Conservation (phyloP, 495 filamentous ascomycete species). For the Trichodelitschia bisporula region DNA sequence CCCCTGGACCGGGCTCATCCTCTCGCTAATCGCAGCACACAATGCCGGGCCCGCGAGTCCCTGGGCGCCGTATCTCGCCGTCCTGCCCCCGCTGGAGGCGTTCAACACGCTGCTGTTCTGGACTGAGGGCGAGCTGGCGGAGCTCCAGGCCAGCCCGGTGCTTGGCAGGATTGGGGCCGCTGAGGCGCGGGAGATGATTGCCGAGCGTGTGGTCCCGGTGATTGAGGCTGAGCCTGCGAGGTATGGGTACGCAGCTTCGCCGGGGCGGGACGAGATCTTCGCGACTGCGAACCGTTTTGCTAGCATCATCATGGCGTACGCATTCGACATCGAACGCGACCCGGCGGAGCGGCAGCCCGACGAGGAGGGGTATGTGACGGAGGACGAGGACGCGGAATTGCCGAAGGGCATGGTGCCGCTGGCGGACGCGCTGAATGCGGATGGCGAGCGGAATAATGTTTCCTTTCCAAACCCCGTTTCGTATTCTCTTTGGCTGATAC, state of each 20-base stretch:
- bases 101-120: constrained; percentile 91
- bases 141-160: constrained; percentile 58
- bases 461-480: constrained; percentile 6
- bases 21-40: constrained; percentile 62
- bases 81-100: constrained; percentile 37
- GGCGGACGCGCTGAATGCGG: constrained; percentile 81
- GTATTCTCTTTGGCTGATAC: not conserved
- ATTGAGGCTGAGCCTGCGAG: constrained; percentile 20
- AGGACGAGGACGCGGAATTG: constrained; percentile 34
- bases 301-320: constrained; percentile 80
- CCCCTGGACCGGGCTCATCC: constrained; percentile 41
- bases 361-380: constrained; percentile 35
- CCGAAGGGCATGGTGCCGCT: constrained; percentile 77
- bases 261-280: constrained; percentile 25
- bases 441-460: constrained; percentile 61
- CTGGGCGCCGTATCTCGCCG: constrained; percentile 63
- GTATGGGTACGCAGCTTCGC: no score
- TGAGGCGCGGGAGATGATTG: constrained; percentile 44
- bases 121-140: constrained; percentile 39
- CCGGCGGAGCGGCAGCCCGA: constrained; percentile 27
- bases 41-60: constrained; percentile 29
- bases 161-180: constrained; percentile 53
- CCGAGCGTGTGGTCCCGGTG: constrained; percentile 34
- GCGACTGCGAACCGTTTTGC: constrained; percentile 52
- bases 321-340: constrained; percentile 48